Evolutionary conservation across 768 basidiomycete genomes (phyloP).

Genomic region (Phlebiopsis gigantea): DNA sequence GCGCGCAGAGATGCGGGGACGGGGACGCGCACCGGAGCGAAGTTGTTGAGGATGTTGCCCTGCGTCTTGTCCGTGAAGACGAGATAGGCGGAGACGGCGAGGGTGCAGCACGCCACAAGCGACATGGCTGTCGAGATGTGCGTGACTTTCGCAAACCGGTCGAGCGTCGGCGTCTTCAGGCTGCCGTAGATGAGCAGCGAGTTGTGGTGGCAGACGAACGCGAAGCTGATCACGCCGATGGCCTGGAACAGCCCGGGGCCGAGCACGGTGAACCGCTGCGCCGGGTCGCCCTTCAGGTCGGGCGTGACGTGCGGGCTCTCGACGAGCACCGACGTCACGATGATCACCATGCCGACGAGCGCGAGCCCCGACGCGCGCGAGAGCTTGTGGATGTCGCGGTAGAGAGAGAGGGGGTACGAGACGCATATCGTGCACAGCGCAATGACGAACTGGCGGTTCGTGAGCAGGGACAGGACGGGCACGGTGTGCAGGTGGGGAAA

Average conservation of each 20-base stretch:
- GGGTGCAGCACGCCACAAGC: slow-evolving; percentile 74
- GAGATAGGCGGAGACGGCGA: slow-evolving; percentile 82
- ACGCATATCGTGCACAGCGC: slow-evolving; percentile 80
- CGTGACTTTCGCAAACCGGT: slow-evolving; percentile 88
- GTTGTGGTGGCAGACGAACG: slow-evolving; percentile 98
- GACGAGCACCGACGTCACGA: slow-evolving; percentile 79
- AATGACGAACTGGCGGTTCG: slow-evolving; percentile 88
- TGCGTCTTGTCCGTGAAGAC: slow-evolving; percentile 88
- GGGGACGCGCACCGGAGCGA: slow-evolving; percentile 51
- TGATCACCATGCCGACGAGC: slow-evolving; percentile 89
- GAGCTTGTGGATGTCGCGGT: slow-evolving; percentile 97
- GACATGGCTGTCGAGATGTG: slow-evolving; percentile 87
- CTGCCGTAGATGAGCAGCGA: slow-evolving; percentile 95
- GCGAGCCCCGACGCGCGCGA: slow-evolving; percentile 90
- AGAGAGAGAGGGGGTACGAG: slow-evolving; percentile 91
- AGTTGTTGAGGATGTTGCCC: slow-evolving; percentile 98
- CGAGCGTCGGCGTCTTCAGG: slow-evolving; percentile 87
- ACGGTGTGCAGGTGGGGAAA: slow-evolving; percentile 64
- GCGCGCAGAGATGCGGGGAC: neutral
- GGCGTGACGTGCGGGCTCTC: slow-evolving; percentile 73
- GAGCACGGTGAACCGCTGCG: slow-evolving; percentile 68
- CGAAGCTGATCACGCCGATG: slow-evolving; percentile 95
- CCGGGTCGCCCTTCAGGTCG: slow-evolving; percentile 72
- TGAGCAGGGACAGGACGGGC: slow-evolving; percentile 71
- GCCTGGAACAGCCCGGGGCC: slow-evolving; percentile 86